Evolutionary conservation across 2,329 filamentous ascomycete genomes (phyloP), one percentile per base, ranked within the genome.

Genomic region (Didymella arachidicola): DNA sequence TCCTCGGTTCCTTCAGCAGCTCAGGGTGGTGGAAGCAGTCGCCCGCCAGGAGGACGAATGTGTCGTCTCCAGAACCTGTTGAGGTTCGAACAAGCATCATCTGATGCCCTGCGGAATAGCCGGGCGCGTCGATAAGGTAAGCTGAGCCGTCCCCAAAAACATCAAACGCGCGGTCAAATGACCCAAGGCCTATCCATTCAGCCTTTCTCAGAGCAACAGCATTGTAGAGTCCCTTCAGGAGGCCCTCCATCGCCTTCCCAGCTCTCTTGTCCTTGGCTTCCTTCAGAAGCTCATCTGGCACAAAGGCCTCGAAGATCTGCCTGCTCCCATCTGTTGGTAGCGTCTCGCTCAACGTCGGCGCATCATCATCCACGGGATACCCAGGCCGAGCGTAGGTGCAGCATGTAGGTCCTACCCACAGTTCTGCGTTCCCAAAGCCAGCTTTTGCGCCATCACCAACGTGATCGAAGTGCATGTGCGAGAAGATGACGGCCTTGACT

Each of bases 21-120:
- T 59, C 60, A 0, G 66, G 66, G 47, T 75, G 73, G 43, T 76
- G 73, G 41, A 69, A 74, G 39, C 69, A 70, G 44, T 76, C 73
- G 2, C 73, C 73, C 8, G 70, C 72, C 22, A 76, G 45, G 30
- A 76, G 48, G 10, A 74, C 71, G 47, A 74, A 75, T 1, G 69
- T 64, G 25, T 65, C 63, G 0, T 63, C 60, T 1, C 56, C 41
- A 18, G 19, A 19, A 10, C 44, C 53, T 2, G 22, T n/a, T 22
- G 62, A 71, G 0, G 68, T 68, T 2, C 72, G 53, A 2, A 74
- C 43, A 25, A 76, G 62, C 69, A 75, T 68, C 71, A 74, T 85
- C 14, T 84, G 71, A 62, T 86, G 84, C 0, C 83, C 83, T 12
- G 80, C 75, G 0, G 84, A 70, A 63, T 86, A 83, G 0, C 83